phyloP scores from a whole-genome alignment of 768 basidiomycete species.

The Pleurotus djamor region DNA sequence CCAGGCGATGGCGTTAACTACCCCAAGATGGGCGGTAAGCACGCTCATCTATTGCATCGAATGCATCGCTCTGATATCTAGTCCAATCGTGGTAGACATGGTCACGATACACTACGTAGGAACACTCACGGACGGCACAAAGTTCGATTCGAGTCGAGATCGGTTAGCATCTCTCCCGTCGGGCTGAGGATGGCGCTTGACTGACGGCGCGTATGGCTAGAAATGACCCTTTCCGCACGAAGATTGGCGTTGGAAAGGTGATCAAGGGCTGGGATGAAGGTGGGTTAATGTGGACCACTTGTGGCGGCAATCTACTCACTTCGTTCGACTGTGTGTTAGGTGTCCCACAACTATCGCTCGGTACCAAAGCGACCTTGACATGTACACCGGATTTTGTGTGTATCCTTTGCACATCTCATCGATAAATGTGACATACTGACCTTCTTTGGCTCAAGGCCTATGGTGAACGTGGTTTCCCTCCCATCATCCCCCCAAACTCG shows the following conservation, averaged over 20 bases:
- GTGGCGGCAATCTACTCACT: neutral
- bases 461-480: constrained; percentile 71
- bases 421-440: constrained; percentile 3
- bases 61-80: constrained; percentile 10
- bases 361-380: constrained; percentile 65
- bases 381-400: constrained; percentile 75
- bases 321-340: constrained; percentile 39
- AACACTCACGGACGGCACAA: constrained; percentile 54
- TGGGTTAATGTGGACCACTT: constrained; percentile 24
- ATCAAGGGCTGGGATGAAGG: constrained; percentile 92
- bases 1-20: constrained; percentile 61
- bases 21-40: constrained; percentile 71
- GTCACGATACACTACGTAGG: constrained; percentile 82
- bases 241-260: constrained; percentile 77
- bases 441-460: constrained; percentile 49
- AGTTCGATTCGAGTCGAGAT: constrained; percentile 76
- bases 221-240: constrained; percentile 55
- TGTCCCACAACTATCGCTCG: constrained; percentile 73
- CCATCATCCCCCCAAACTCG: constrained; percentile 73
- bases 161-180: constrained; percentile 43
- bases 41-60: constrained; percentile 10
- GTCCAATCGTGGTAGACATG: constrained; percentile 42
- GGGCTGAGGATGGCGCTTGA: neutral
- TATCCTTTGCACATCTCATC: constrained; percentile 15
- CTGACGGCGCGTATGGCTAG: constrained; percentile 29